Evolutionary conservation across 1,284 basidiomycete species (phyloP), one percentile per base, ranked within the genome.

Genomic region (Trichosporon ovoides): DNA sequence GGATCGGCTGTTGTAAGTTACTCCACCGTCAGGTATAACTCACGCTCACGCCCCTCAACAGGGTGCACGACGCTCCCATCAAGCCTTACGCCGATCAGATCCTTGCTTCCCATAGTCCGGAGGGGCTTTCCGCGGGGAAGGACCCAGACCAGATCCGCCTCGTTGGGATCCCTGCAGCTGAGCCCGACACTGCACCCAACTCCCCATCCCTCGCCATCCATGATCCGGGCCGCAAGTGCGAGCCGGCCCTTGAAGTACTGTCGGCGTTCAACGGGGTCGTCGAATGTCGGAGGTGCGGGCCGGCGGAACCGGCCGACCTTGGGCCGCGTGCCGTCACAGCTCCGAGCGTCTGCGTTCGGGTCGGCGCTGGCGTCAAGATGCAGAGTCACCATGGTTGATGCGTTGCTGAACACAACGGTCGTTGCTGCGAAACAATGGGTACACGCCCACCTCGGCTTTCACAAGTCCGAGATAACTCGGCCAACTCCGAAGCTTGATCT

Each of bases 191-290:
- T 58, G 40, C 61, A 66, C 2, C 64, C 66, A 14, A 67, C 56
- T 3, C 66, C 64, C 67, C 67, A 68, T 4, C 67, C 67, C 22
- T 66, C 58, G 19, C 50, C 59, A 28, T 61, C 62, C 33, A 68
- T 56, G 37, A 68, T 60, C 13, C 67, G 60, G 24, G 62, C 65
- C 1, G 64, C 67, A 35, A 67, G 59, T 5, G 67, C 66, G 1
- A 68, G 57, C 10, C 57, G 55, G 13, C 66, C 64, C 31, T 63
- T 66, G 43, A 60, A 50, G 56, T 66, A 68, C 11, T 31, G 46
- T 49, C 38, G 51, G 52, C 64, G 61, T 34, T 58, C 51, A 16
- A 34, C 24, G 12, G 58, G 55, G 40, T 63, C 61, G 5, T 53
- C 48, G 50, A 68, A 68, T 0, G 61, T 59, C 9, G 67, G 67